Evolutionary conservation across 371 early-diverging fungal genomes (phyloP), one percentile per base, ranked within the genome.

Genomic region (Mucor mucedo): DNA sequence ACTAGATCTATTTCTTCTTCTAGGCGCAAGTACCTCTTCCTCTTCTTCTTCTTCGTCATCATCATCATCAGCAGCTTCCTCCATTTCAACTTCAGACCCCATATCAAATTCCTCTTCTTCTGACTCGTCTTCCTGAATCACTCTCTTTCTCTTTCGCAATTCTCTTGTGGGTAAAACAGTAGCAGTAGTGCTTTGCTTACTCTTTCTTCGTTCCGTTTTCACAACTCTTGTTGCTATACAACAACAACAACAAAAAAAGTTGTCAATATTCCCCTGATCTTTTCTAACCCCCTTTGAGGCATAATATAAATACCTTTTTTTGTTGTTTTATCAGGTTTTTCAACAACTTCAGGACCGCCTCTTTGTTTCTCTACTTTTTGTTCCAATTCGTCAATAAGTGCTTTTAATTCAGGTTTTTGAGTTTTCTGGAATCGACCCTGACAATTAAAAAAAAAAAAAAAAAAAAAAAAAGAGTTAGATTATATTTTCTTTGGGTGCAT

Each of bases 371-470:
- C 75, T 44, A 71, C 68, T 69, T 87, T 92, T 44, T 69, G 64
- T 49, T 93, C 95, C 63, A 90, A 89, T 60, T 95, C 95, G 44
- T 96, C 95, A 29, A 95, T 77, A 52, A 87, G 30, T 1, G 76
- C 63, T 78, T 92, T 93, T 42, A 88, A 71, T 63, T 95, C 96
- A 1, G 81, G 85, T 68, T 82, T 93, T 71, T 80, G 87, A 42
- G 69, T 76, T 32, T 88, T 89, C 74, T 89, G 85, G 10, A 77
- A 53, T 13, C 88, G 82, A 27, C 87, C 87, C 89, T 89, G 62
- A 52, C 47, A 27, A 21, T 47, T 38, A 29, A 30, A 39, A 11
- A 29, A 13, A 48, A 4, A 59, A 16, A 16, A 6, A 29, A 30
- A 39, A 11, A 29, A 13, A 48, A 4, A 59, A 16, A 16, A 6